A percentile compares a stretch with the other conserved stretches of the same genome.
phyloP scores from a whole-genome alignment of 768 basidiomycete species.

The Scleroderma citrinum region DNA sequence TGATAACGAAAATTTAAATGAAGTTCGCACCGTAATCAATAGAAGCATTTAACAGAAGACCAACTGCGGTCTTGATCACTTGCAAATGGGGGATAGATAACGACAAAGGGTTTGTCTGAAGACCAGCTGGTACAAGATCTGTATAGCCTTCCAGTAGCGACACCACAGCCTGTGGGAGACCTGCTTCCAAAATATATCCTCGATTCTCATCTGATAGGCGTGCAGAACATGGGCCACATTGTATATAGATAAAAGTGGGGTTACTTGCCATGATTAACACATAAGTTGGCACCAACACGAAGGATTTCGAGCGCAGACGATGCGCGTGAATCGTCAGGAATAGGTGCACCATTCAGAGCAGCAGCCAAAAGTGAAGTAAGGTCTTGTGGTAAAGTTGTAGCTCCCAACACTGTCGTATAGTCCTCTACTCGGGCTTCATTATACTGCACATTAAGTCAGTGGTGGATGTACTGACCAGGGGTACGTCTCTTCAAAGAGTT shows the following conservation, averaged over 20 bases:
- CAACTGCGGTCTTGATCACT: slow-evolving; percentile 71
- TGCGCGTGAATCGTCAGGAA: slow-evolving; percentile 41
- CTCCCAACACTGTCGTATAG: slow-evolving; percentile 64
- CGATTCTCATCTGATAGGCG: slow-evolving; percentile 63
- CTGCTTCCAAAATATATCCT: slow-evolving; percentile 60
- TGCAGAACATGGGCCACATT: slow-evolving; percentile 5
- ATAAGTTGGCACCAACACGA: slow-evolving; percentile 76
- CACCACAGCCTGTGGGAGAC: slow-evolving; percentile 61
- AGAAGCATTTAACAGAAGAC: slow-evolving; percentile 72
- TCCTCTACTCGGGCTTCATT: slow-evolving; percentile 44
- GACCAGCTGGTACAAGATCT: slow-evolving; percentile 35
- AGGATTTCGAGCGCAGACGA: slow-evolving; percentile 61
- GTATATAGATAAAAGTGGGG: neutral
- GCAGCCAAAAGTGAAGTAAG: slow-evolving; percentile 55
- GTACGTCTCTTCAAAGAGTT: slow-evolving; percentile 56
- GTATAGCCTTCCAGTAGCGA: slow-evolving; percentile 64
- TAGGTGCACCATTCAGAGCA: slow-evolving; percentile 44
- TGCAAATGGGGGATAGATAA: slow-evolving; percentile 60
- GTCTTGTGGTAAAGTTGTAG: slow-evolving; percentile 56
- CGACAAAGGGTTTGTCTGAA: slow-evolving; percentile 38
- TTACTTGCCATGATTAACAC: slow-evolving; percentile 71
- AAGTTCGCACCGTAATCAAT: slow-evolving; percentile 61
- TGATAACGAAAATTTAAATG: neutral
- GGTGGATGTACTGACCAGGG: slow-evolving; percentile 33
- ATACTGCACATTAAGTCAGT: slow-evolving; percentile 2